These are phyloP conservation scores for Sphaerostilbella broomeana DNA, from an alignment of 2,329 filamentous ascomycete genomes.

Conservation along the genomic window DNA sequence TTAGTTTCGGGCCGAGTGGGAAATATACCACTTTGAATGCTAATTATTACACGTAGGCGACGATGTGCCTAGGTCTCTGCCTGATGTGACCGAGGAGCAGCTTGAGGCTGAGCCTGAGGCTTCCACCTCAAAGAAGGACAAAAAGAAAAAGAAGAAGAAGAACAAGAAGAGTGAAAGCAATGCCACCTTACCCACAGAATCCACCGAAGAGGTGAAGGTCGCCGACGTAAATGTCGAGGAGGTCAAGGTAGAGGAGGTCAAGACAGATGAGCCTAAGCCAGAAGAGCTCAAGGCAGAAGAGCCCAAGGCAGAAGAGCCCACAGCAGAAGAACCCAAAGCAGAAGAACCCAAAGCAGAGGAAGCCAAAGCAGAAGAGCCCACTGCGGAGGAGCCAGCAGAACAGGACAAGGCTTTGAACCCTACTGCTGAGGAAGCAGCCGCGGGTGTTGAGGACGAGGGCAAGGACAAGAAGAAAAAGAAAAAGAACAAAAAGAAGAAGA, in stretches of 20 bases:
- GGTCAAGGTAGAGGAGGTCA: neutral
- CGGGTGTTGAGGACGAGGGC: conserved; percentile 9
- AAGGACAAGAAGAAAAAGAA: conserved; percentile 14
- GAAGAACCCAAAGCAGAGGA: conserved; percentile 1
- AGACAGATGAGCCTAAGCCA: neutral
- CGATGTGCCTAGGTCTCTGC: too few relatives aligned
- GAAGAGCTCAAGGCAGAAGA: conserved; percentile 4
- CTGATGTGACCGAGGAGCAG: conserved; percentile 9
- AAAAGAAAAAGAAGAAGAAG: conserved; percentile 19
- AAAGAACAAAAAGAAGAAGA: conserved; percentile 14
- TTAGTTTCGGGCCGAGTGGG: neutral
- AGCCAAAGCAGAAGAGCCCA: neutral
- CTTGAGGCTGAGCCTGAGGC: conserved; percentile 9
- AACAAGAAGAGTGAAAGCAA: conserved; percentile 17
- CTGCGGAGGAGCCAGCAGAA: conserved; percentile 1
- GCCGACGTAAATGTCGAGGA: conserved; percentile 8
- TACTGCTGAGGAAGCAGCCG: conserved; percentile 8
- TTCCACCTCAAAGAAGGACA: conserved; percentile 12
- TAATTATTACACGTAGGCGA: conserved; percentile 1
- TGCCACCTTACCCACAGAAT: conserved; percentile 4
- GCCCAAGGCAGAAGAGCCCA: conserved; percentile 9
- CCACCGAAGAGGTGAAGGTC: conserved; percentile 6
- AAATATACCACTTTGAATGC: conserved; percentile 3
- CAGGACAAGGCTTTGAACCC: conserved; percentile 12
- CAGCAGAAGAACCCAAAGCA: conserved; percentile 5